Evolutionary conservation across 108 stramenopile genomes (phyloP), one percentile per base, ranked within the genome.

Genomic region (Discostella pseudostelligera): DNA sequence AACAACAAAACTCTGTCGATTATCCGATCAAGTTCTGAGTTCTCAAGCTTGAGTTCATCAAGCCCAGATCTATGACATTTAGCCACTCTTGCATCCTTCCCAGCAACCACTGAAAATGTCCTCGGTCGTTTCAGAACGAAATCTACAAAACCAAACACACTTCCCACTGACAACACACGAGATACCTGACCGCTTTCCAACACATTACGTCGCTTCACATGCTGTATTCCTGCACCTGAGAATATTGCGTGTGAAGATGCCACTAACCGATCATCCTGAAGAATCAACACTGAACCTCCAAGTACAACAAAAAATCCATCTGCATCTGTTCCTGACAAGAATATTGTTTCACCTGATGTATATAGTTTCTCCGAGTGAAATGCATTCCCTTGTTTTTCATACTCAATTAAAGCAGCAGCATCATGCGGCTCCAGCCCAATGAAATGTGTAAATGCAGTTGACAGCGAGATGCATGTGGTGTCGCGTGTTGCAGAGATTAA

Each of bases 111-210:
- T 11, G 67, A 57, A 74, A 89, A 90, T 8, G 67, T 67, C 25
- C 90, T 75, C 11, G 81, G 87, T 4, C 83, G 60, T 17, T 84
- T 70, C 17, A 95, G 67, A 46, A 89, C 68, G 53, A 86, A 92
- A 59, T 95, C 94, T 22, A 87, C 83, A 60, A 81, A 95, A 16
- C 93, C 94, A 76, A 95, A 87, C 4, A 95, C 67, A 14, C 79
- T 77, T 10, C 88, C 88, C 8, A 79, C 70, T 13, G 80, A 80
- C 43, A 83, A 44, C 0, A 84, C 58, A 19, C 80, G 76, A 35
- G 72, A 50, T 22, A 67, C 69, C 29, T 68, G 67, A 17, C 75
- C 59, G 55, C 56, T 61, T 45, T 74, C 67, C 16, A 62, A 19
- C 49, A 79, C 40, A 29, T 60, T 59, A 19, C 51, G 46, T 10